These are phyloP conservation scores for Acer saccharum DNA, from an alignment of 345 rosid species.

Conservation along the genomic window DNA sequence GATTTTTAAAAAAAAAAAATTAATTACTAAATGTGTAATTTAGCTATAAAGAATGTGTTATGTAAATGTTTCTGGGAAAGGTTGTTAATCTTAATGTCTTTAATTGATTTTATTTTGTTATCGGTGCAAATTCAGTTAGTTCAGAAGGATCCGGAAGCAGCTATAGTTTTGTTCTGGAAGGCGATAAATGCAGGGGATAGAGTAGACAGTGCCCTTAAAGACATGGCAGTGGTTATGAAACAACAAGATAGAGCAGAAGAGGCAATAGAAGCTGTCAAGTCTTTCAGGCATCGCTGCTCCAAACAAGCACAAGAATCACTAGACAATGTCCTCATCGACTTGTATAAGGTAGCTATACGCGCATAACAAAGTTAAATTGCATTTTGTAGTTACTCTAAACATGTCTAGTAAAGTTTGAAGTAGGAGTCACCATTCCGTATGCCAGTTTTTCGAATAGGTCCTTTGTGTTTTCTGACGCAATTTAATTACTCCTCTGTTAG, in stretches of 20 bases:
- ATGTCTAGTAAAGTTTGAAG: neutral
- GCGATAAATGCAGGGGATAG: constrained; percentile 84
- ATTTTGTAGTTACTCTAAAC: neutral
- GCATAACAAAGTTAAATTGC: neutral
- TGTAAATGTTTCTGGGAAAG: too few relatives aligned
- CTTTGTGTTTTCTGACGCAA: neutral
- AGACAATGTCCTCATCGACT: constrained; percentile 90
- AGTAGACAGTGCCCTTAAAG: constrained; percentile 92
- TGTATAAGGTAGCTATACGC: constrained; percentile 67
- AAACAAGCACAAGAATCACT: constrained; percentile 89
- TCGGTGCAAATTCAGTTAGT: constrained; percentile 43
- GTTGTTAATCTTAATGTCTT: neutral
- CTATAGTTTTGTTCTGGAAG: constrained; percentile 76
- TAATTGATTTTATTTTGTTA: neutral
- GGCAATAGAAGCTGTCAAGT: constrained; percentile 76
- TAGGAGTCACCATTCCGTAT: neutral
- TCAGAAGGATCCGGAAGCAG: constrained; percentile 71
- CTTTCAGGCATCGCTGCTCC: constrained; percentile 76
- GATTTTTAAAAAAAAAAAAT: too few relatives aligned
- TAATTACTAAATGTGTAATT: neutral
- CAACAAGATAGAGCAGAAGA: constrained; percentile 82
- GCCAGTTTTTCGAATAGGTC: neutral
- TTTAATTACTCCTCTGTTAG: neutral
- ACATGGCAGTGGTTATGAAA: constrained; percentile 88
- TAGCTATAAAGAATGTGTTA: too few relatives aligned